A percentile compares a stretch with the other conserved stretches of the same genome.
Evolutionary conservation across 805 yeast species (phyloP).

Genomic region (Komagataella pastoris): DNA sequence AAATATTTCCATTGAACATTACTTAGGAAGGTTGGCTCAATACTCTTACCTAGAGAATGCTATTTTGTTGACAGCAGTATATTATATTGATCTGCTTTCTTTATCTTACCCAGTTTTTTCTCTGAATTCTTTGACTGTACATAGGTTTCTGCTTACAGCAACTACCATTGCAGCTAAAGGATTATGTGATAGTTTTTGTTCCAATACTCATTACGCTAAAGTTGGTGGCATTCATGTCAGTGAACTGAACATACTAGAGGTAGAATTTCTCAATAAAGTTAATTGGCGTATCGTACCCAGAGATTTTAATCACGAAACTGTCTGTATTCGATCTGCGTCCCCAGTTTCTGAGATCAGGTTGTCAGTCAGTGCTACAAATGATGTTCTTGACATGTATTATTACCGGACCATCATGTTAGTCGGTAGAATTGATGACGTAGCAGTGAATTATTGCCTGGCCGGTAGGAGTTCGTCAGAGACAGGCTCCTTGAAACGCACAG

Average conservation of each 20-base stretch:
- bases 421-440: slow-evolving; percentile 16
- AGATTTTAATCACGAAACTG: slow-evolving; percentile 22
- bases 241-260: slow-evolving; percentile 78
- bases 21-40: slow-evolving; percentile 62
- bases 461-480: not conserved
- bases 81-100: slow-evolving; percentile 78
- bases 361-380: slow-evolving; percentile 20
- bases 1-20: slow-evolving; percentile 65
- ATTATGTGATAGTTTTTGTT: slow-evolving; percentile 85
- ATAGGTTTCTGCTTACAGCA: slow-evolving; percentile 79
- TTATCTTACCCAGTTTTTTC: slow-evolving; percentile 70
- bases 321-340: slow-evolving; percentile 9
- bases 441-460: not conserved
- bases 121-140: slow-evolving; percentile 84
- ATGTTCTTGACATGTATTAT: slow-evolving; percentile 33
- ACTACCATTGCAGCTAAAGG: slow-evolving; percentile 87
- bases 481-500: not conserved
- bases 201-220: slow-evolving; percentile 86
- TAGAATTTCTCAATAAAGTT: slow-evolving; percentile 73
- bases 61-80: slow-evolving; percentile 69
- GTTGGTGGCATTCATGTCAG: slow-evolving; percentile 86
- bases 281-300: slow-evolving; percentile 65
- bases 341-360: slow-evolving; percentile 3
- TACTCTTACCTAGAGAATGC: slow-evolving; percentile 81
- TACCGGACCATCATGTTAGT: slow-evolving; percentile 33